Evolutionary conservation across 2,329 filamentous ascomycete genomes (phyloP).

Genomic region (Claviceps pazoutovae): DNA sequence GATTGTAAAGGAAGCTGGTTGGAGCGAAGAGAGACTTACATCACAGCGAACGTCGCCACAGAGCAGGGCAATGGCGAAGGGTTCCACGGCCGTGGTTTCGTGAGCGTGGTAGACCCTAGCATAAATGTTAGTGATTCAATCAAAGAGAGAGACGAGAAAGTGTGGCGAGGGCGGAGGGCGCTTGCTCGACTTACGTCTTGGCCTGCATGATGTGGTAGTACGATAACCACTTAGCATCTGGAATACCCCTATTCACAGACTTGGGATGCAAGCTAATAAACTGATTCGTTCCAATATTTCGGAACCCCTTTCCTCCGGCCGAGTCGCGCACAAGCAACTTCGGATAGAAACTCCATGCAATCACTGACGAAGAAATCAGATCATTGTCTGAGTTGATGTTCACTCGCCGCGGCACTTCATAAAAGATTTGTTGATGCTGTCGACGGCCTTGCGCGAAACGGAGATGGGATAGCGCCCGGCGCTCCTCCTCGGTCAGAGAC

Average conservation of each 20-base stretch:
- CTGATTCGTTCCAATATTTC: conserved; percentile 89
- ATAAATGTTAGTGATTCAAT: conserved; percentile 5
- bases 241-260: conserved; percentile 68
- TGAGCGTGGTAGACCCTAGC: conserved; percentile 72
- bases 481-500: conserved; percentile 58
- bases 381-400: conserved; percentile 72
- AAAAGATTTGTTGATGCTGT: conserved; percentile 55
- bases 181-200: conserved; percentile 39
- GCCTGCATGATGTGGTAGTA: conserved; percentile 98
- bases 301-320: conserved; percentile 56
- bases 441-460: conserved; percentile 44
- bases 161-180: neutral
- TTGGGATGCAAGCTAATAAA: conserved; percentile 74
- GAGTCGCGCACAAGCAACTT: conserved; percentile 75
- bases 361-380: conserved; percentile 61
- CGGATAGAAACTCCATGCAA: conserved; percentile 91
- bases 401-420: conserved; percentile 63
- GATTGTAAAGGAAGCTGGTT: neutral
- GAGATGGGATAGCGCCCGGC: conserved; percentile 50
- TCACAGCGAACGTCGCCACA: conserved; percentile 84
- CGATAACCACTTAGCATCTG: conserved; percentile 65
- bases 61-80: conserved; percentile 69
- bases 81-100: conserved; percentile 68
- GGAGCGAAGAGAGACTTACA: conserved; percentile 28
- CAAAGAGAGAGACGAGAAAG: neutral